A percentile compares a stretch with the other conserved stretches of the same genome.
These are phyloP conservation scores for Blumeriella jaapii DNA, from an alignment of 2,329 filamentous ascomycete genomes.

Conservation along the genomic window DNA sequence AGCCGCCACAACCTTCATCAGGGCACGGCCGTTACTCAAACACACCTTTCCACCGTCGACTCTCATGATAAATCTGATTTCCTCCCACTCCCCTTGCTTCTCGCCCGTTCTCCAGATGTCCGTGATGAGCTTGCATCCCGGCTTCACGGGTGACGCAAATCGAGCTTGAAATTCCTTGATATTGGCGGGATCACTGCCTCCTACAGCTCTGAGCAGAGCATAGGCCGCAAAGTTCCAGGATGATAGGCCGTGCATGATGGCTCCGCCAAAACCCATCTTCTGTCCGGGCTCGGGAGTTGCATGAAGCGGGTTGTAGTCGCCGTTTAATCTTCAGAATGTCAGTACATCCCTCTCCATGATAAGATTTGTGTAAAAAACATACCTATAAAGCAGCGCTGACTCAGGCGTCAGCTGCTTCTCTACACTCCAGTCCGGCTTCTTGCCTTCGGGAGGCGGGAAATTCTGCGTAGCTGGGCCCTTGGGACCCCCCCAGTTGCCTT, in stretches of 20 bases:
- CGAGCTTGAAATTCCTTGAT: conserved; percentile 81
- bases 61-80: conserved; percentile 68
- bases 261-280: conserved; percentile 84
- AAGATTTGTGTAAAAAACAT: conserved; percentile 13
- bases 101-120: conserved; percentile 72
- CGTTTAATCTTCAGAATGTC: conserved; percentile 60
- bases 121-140: conserved; percentile 70
- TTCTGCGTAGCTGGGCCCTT: conserved; percentile 74
- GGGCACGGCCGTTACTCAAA: conserved; percentile 73
- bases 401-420: conserved; percentile 59
- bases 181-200: conserved; percentile 67
- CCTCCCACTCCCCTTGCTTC: conserved; percentile 60
- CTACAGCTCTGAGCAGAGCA: conserved; percentile 59
- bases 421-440: conserved; percentile 58
- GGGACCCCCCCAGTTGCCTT: conserved; percentile 74
- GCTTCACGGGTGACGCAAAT: conserved; percentile 75
- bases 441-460: conserved; percentile 64
- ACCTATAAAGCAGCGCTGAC: conserved; percentile 64
- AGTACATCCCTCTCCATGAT: not conserved
- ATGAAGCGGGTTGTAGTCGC: conserved; percentile 90
- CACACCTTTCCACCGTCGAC: conserved; percentile 75
- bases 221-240: conserved; percentile 75
- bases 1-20: conserved; percentile 38
- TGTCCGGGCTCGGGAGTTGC: conserved; percentile 73
- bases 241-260: conserved; percentile 82